Percentiles rank a stretch among this genome's conserved stretches.
phyloP scores from a whole-genome alignment of 2,329 filamentous ascomycete genomes.

The Gnomoniopsis sp. region DNA sequence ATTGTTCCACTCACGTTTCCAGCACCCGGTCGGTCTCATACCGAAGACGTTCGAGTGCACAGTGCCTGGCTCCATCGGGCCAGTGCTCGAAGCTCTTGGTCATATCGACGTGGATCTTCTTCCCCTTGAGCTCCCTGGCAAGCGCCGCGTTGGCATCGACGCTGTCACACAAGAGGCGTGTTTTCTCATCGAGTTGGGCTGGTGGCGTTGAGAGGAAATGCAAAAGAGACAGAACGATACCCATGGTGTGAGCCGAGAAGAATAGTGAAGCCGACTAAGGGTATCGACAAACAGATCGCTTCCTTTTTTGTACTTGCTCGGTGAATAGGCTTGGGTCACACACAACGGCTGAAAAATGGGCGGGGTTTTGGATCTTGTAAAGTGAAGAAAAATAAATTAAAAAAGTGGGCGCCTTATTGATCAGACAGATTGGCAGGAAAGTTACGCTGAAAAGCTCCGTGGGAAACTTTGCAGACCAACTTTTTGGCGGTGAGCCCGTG shows the following conservation, averaged over 20 bases:
- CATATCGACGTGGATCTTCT: slow-evolving; percentile 15
- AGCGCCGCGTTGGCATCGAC: slow-evolving; percentile 10
- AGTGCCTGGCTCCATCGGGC: slow-evolving; percentile 6
- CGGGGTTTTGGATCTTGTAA: too few species aligned
- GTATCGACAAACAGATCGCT: not conserved
- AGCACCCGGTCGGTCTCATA: slow-evolving; percentile 8
- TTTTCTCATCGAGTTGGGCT: not conserved
- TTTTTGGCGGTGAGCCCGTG: not conserved
- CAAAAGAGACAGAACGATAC: not conserved
- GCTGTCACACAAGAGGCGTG: not conserved
- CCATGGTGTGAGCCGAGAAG: not conserved
- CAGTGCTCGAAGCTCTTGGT: slow-evolving; percentile 14
- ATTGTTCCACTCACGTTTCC: slow-evolving; percentile 1
- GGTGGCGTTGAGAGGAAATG: not conserved
- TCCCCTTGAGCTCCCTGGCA: slow-evolving; percentile 12
- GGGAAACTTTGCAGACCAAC: too few species aligned
- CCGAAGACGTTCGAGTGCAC: slow-evolving; percentile 6
- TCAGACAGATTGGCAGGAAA: too few species aligned
- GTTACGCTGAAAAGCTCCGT: too few species aligned
- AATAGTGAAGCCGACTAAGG: not conserved
- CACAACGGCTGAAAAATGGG: too few species aligned
- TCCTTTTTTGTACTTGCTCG: not conserved
- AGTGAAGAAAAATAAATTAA: too few species aligned
- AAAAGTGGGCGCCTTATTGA: too few species aligned
- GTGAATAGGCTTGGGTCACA: too few species aligned